phyloP scores from a whole-genome alignment of 148 eudicot species.

The Rhododendron ovatum region DNA sequence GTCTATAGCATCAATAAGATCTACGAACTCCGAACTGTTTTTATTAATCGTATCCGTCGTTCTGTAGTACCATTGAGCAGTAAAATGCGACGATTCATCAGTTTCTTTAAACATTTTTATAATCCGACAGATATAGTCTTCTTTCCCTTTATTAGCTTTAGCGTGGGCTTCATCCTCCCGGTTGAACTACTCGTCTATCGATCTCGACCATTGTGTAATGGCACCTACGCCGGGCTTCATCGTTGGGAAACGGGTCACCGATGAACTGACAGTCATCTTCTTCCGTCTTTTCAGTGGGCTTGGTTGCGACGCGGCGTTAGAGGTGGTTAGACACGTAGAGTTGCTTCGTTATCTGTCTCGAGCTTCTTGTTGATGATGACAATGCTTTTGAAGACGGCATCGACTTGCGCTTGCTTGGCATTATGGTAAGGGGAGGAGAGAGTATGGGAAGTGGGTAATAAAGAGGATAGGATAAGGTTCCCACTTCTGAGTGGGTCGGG shows the following conservation, averaged over 20 bases:
- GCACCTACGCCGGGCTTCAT: background rate
- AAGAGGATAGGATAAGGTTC: too few species aligned
- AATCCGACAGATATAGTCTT: constrained; percentile 48
- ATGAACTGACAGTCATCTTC: background rate
- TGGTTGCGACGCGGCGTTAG: background rate
- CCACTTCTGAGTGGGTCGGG: too few species aligned
- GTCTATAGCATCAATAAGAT: constrained; percentile 34
- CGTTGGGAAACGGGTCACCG: background rate
- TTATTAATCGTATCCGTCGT: constrained; percentile 57
- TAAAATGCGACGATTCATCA: constrained; percentile 42
- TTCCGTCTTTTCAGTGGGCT: background rate
- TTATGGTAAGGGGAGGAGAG: too few species aligned
- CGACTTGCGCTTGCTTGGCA: too few species aligned
- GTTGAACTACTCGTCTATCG: constrained; percentile 31
- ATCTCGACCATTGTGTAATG: constrained; percentile 42
- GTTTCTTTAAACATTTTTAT: constrained; percentile 61
- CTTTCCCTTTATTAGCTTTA: constrained; percentile 1
- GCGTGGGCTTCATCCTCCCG: background rate
- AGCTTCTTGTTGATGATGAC: too few species aligned
- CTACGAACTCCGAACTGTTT: background rate
- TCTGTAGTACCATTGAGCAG: constrained; percentile 80
- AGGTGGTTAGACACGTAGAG: too few species aligned
- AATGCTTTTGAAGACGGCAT: too few species aligned
- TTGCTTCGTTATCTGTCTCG: too few species aligned
- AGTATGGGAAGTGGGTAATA: too few species aligned